These are phyloP conservation scores for Stentor coeruleus DNA, from an alignment of 73 alveolate species.

Conservation along the genomic window DNA sequence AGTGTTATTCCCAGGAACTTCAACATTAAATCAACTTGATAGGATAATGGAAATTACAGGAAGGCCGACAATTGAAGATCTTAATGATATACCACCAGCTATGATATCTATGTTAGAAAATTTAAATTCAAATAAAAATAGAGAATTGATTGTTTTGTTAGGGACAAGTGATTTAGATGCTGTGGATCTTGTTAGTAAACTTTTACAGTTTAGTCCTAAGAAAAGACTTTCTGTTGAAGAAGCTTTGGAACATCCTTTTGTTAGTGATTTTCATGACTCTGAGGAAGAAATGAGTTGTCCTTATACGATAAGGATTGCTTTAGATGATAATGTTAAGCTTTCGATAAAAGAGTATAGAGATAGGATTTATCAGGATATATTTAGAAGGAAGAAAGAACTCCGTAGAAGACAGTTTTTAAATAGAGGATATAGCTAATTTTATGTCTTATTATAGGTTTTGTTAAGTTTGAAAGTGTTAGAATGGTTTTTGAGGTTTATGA, in stretches of 20 bases:
- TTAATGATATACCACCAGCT: slow-evolving; percentile 39
- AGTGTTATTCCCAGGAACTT: slow-evolving; percentile 62
- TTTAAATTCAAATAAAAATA: slow-evolving; percentile 27
- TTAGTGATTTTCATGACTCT: slow-evolving; percentile 71
- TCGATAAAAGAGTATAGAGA: slow-evolving; percentile 61
- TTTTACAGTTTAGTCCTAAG: slow-evolving; percentile 61
- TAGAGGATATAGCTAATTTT: too few species aligned
- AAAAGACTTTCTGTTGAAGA: slow-evolving; percentile 73
- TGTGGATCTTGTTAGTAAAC: slow-evolving; percentile 40
- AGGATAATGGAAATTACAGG: slow-evolving; percentile 53
- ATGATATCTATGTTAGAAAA: slow-evolving; percentile 41
- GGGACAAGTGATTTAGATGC: slow-evolving; percentile 35
- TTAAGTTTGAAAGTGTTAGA: too few species aligned
- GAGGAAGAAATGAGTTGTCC: slow-evolving; percentile 80
- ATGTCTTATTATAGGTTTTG: too few species aligned
- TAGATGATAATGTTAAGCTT: slow-evolving; percentile 68
- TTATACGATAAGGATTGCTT: slow-evolving; percentile 61
- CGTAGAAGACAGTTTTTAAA: too few species aligned
- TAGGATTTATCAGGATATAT: too few species aligned
- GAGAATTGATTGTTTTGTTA: slow-evolving; percentile 30
- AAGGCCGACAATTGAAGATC: slow-evolving; percentile 47
- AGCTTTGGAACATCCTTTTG: slow-evolving; percentile 76
- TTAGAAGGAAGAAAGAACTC: too few species aligned
- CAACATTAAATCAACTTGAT: slow-evolving; percentile 51
- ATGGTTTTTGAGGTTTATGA: too few species aligned